Conservation (phyloP, 83 land plant species). For the Picea engelmannii region DNA sequence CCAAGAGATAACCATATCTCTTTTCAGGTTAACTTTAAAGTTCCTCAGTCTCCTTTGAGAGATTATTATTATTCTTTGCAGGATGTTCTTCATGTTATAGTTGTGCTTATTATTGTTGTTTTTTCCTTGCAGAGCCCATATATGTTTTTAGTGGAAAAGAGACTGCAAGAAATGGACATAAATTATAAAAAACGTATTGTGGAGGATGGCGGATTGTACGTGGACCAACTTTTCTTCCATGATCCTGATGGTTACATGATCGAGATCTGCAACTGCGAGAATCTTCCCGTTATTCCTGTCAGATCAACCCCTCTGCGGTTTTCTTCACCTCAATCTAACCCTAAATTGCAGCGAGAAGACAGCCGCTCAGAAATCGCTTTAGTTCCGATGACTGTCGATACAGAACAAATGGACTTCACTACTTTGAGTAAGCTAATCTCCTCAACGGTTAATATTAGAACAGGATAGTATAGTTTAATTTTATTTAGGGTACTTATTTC, state of each 20-base stretch:
- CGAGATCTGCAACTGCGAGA: conserved; percentile 10
- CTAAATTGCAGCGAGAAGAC: neutral
- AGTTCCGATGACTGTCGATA: neutral
- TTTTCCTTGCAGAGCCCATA: neutral
- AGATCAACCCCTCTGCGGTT: no score
- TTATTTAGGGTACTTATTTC: no score
- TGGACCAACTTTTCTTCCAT: conserved; percentile 9
- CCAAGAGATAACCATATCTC: conserved; percentile 77
- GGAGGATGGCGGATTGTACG: neutral
- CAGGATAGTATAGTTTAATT: no score
- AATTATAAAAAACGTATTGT: neutral
- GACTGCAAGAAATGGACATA: neutral
- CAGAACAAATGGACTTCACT: neutral
- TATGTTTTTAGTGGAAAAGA: no score
- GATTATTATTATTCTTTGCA: neutral
- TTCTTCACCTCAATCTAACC: neutral
- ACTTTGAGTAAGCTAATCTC: neutral
- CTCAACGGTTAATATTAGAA: no score
- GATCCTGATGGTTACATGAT: conserved; percentile 13
- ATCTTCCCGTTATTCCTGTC: neutral
- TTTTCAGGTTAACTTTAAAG: conserved; percentile 31
- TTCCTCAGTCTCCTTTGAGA: no score
- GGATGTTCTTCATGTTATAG: neutral
- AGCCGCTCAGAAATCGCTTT: conserved; percentile 1
- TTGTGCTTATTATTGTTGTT: neutral